phyloP scores from a whole-genome alignment of 208 protist genomes.

The Crithidia thermophila region DNA sequence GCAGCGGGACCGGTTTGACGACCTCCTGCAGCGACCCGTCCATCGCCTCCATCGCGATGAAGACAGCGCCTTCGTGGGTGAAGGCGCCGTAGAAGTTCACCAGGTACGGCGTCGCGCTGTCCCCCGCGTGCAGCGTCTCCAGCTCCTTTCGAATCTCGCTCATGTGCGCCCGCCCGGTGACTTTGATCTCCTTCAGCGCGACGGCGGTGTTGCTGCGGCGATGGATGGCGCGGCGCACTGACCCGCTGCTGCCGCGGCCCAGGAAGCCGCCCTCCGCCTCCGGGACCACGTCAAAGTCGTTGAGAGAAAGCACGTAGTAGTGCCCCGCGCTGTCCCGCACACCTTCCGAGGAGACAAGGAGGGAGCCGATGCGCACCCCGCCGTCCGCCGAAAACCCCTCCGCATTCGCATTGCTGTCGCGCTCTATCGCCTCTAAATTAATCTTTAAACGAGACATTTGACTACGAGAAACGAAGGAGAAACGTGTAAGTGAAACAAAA shows the following conservation, averaged over 20 bases:
- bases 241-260: constrained; percentile 84
- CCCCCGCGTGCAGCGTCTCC: constrained; percentile 74
- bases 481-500: neutral
- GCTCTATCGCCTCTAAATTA: constrained; percentile 72
- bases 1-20: constrained; percentile 48
- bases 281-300: constrained; percentile 65
- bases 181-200: constrained; percentile 91
- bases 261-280: constrained; percentile 63
- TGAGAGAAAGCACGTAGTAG: constrained; percentile 75
- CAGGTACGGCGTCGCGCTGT: constrained; percentile 45
- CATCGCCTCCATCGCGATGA: constrained; percentile 93
- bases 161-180: constrained; percentile 71
- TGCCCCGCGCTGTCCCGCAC: constrained; percentile 53
- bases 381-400: constrained; percentile 58
- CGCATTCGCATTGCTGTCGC: constrained; percentile 41
- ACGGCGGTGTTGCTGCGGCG: constrained; percentile 55
- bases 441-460: constrained; percentile 63
- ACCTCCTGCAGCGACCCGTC: constrained; percentile 88
- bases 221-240: constrained; percentile 69
- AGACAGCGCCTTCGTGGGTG: constrained; percentile 84
- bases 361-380: constrained; percentile 64
- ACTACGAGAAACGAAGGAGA: neutral
- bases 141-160: constrained; percentile 85
- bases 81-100: constrained; percentile 92
- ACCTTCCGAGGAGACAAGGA: constrained; percentile 79